phyloP scores from a whole-genome alignment of 805 yeast species.

The Candida saitoana region DNA sequence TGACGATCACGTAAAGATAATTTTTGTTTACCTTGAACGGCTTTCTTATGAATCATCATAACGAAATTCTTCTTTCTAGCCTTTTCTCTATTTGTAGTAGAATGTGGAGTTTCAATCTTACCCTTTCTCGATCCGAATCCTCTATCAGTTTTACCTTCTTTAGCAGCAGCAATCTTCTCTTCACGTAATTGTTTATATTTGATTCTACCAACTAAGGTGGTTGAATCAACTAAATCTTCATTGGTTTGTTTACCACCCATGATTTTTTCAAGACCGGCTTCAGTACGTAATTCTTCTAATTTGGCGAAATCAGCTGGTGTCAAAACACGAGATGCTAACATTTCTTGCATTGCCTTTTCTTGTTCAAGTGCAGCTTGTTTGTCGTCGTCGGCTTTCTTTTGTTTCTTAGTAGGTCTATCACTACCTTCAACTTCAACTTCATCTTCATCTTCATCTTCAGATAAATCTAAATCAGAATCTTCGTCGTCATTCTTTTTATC shows the following conservation, averaged over 20 bases:
- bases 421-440: slow-evolving; percentile 26
- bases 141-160: slow-evolving; percentile 91
- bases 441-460: slow-evolving; percentile 14
- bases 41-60: slow-evolving; percentile 95
- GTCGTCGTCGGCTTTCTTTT: slow-evolving; percentile 20
- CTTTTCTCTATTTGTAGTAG: slow-evolving; percentile 94
- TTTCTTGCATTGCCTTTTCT: slow-evolving; percentile 39
- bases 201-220: slow-evolving; percentile 68
- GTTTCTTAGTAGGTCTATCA: slow-evolving; percentile 34
- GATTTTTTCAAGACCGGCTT: slow-evolving; percentile 80
- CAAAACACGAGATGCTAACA: slow-evolving; percentile 72
- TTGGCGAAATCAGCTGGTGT: slow-evolving; percentile 99
- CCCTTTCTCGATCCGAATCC: slow-evolving; percentile 87
- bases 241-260: slow-evolving; percentile 57
- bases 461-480: slow-evolving; percentile 25
- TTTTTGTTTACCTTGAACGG: slow-evolving; percentile 91
- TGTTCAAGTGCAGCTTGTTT: slow-evolving; percentile 19
- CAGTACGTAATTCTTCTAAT: slow-evolving; percentile 76
- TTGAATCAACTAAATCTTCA: slow-evolving; percentile 85
- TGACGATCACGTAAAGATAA: slow-evolving; percentile 89
- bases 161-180: slow-evolving; percentile 81
- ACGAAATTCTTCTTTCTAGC: slow-evolving; percentile 97
- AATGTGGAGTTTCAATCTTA: slow-evolving; percentile 67
- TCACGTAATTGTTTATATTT: slow-evolving; percentile 84
- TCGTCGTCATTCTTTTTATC: slow-evolving; percentile 30